A percentile compares a stretch with the other conserved stretches of the same genome.
These are phyloP conservation scores for Populus euphratica DNA, from an alignment of 345 rosid genomes.

Conservation along the genomic window DNA sequence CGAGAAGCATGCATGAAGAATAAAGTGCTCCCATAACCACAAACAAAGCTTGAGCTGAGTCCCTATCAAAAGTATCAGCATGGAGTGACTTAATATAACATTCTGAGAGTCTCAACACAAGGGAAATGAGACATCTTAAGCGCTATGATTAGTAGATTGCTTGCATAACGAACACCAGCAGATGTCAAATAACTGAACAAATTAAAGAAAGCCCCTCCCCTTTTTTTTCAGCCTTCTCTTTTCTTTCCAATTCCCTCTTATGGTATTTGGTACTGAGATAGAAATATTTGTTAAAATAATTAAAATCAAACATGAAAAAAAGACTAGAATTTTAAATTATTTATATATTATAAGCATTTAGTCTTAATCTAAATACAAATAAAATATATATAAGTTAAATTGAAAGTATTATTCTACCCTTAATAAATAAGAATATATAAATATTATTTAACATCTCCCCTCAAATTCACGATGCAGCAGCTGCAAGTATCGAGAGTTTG, in stretches of 20 bases:
- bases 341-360: too few species aligned
- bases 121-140: not conserved
- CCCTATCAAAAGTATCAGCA: slow-evolving; percentile 22
- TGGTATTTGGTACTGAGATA: not conserved
- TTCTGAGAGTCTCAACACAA: not conserved
- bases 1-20: slow-evolving; percentile 74
- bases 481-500: too few species aligned
- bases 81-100: not conserved
- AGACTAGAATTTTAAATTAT: too few species aligned
- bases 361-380: too few species aligned
- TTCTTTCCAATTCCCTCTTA: not conserved
- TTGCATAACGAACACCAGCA: not conserved
- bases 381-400: too few species aligned
- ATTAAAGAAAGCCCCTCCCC: not conserved
- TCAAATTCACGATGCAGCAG: too few species aligned
- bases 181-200: not conserved
- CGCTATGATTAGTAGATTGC: not conserved
- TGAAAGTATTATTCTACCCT: too few species aligned
- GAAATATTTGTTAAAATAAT: not conserved
- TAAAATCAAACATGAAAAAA: too few species aligned
- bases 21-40: slow-evolving; percentile 86
- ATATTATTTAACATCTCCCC: too few species aligned
- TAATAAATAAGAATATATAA: too few species aligned
- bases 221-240: not conserved
- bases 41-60: slow-evolving; percentile 50